Evolutionary conservation across 768 basidiomycete genomes (phyloP).

Genomic region (Hydnomerulius pinastri): DNA sequence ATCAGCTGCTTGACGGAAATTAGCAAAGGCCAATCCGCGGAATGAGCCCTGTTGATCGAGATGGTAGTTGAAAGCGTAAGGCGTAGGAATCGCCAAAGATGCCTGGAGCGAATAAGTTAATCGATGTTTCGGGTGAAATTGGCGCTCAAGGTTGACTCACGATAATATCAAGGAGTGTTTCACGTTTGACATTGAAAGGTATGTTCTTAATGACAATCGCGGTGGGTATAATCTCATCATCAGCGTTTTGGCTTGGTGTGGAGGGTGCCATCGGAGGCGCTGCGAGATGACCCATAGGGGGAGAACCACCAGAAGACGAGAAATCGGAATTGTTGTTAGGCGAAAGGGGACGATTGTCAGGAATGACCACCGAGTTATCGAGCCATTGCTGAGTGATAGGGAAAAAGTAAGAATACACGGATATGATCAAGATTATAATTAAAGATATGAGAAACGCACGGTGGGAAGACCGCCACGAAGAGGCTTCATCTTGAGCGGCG

Average conservation of each 20-base stretch:
- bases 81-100: slow-evolving; percentile 91
- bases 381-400: slow-evolving; percentile 74
- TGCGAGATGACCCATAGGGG: slow-evolving; percentile 51
- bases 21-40: slow-evolving; percentile 97
- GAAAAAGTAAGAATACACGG: slow-evolving; percentile 20
- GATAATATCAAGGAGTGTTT: slow-evolving; percentile 95
- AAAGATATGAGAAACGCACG: slow-evolving; percentile 47
- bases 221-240: slow-evolving; percentile 96
- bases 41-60: slow-evolving; percentile 95
- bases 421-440: slow-evolving; percentile 22
- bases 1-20: slow-evolving; percentile 89
- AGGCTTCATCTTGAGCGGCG: slow-evolving; percentile 77
- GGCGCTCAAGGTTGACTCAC: slow-evolving; percentile 49
- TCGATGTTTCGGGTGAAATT: slow-evolving; percentile 8
- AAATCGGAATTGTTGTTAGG: slow-evolving; percentile 88
- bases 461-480: slow-evolving; percentile 69
- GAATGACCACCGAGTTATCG: slow-evolving; percentile 50
- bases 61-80: slow-evolving; percentile 99
- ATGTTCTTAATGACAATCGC: slow-evolving; percentile 99
- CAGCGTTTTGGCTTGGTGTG: slow-evolving; percentile 53
- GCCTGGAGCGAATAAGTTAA: slow-evolving; percentile 48
- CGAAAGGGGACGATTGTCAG: slow-evolving; percentile 81
- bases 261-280: slow-evolving; percentile 49
- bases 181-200: slow-evolving; percentile 97
- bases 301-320: slow-evolving; percentile 84